phyloP scores from a whole-genome alignment of 305 asterid species.

The Petunia hybrid region DNA sequence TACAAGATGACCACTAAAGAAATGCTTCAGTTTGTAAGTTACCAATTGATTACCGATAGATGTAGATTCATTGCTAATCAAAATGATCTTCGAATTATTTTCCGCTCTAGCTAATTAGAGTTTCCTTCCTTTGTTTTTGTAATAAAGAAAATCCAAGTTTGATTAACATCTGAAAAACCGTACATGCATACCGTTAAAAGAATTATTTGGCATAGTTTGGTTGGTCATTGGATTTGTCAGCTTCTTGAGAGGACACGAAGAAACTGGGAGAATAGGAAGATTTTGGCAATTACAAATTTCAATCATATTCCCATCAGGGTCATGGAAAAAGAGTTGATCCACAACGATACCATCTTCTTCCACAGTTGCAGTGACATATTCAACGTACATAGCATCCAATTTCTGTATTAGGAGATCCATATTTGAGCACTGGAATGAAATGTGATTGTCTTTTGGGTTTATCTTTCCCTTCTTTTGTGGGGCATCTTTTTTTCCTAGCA shows the following conservation, averaged over 20 bases:
- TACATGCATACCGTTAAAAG: slow-evolving; percentile 45
- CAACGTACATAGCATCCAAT: slow-evolving; percentile 60
- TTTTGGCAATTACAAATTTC: slow-evolving; percentile 87
- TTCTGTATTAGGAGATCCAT: slow-evolving; percentile 7
- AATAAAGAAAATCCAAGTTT: no score
- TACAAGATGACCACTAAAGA: no score
- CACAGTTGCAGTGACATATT: slow-evolving; percentile 70
- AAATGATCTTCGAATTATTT: no score
- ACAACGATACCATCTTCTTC: slow-evolving; percentile 73
- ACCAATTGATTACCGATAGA: no score
- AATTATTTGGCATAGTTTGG: slow-evolving; percentile 20
- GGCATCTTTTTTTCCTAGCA: background rate
- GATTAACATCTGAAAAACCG: no score
- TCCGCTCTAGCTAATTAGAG: no score
- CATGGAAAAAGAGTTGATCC: slow-evolving; percentile 85
- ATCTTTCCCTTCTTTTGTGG: background rate
- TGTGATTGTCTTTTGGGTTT: slow-evolving; percentile 29
- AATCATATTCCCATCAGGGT: slow-evolving; percentile 41
- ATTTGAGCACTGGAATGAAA: slow-evolving; percentile 19
- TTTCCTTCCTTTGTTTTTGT: no score
- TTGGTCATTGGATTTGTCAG: slow-evolving; percentile 33
- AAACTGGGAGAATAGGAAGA: slow-evolving; percentile 69
- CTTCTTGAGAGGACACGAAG: slow-evolving; percentile 63
- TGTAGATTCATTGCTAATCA: no score
- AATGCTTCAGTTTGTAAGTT: no score